Evolutionary conservation across 1,139 yeast genomes (phyloP), one percentile per base, ranked within the genome.

Genomic region (Wickerhamiella pararugosa): DNA sequence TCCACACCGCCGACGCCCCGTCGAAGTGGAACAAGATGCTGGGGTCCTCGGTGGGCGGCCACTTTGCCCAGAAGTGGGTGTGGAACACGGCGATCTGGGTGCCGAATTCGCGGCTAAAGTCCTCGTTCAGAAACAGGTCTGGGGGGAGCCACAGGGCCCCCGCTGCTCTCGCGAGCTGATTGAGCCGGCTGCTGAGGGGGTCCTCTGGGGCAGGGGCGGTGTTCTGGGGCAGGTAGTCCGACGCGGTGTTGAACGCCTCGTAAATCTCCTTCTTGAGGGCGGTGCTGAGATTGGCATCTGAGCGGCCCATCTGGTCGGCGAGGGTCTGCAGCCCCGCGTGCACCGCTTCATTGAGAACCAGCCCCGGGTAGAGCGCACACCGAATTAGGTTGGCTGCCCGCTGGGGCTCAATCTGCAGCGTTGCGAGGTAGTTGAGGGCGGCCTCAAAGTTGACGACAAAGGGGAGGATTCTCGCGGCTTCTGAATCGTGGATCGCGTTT

Each of bases 11-110:
- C 8, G 32, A 25, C 27, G 42, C 27, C 28, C 37, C 35, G 15
- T 36, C 33, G 15, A 30, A 35, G 43, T 64, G 67, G 47, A 61
- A 73, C n/a, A 76, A 58, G 41, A 77, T 59, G 0, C 81, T 72
- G 37, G 71, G 67, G 58, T 78, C 86, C 7, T 58, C 54, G 47
- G 79, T 72, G 3, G 95, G 86, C 43, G 83, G 78, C 96, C 96
- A 87, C 8, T 63, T 58, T 28, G 52, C 48, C 46, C 63, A 61
- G 39, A 62, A 55, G 26, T 54, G 53, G 29, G 62, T 54, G 45
- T 64, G 65, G 47, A 63, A 63, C 30, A 47, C 50, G 39, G 63
- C 59, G 28, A 64, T 53, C 49, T 64, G 68, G 8, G 53, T 52
- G 2, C 66, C 64, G 42, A 64, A 49, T 11, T 51, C 44, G 36